Evolutionary conservation across 495 filamentous ascomycete species (phyloP).

Genomic region (Aspergillus cristatus): DNA sequence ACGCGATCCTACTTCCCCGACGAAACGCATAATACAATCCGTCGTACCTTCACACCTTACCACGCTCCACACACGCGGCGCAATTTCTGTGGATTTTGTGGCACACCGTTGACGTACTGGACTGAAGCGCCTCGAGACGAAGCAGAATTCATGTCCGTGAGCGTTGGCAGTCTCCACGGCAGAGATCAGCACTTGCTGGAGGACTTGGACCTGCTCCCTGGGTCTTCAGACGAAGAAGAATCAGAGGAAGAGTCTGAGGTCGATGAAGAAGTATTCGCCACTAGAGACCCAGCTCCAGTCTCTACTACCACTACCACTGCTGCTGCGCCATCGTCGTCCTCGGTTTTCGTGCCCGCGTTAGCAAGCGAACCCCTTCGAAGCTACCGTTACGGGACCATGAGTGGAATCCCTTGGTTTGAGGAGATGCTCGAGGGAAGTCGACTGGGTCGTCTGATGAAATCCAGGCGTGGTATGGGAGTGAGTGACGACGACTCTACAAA

Average conservation of each 20-base stretch:
- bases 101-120: conserved; percentile 74
- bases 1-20: conserved; percentile 68
- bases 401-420: conserved; percentile 76
- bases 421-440: conserved; percentile 64
- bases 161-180: conserved; percentile 58
- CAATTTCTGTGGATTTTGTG: conserved; percentile 86
- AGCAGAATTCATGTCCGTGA: conserved; percentile 64
- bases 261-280: background rate
- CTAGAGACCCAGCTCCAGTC: conserved; percentile 18
- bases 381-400: conserved; percentile 25
- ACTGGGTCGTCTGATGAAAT: conserved; percentile 55
- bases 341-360: conserved; percentile 17
- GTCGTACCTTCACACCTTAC: conserved; percentile 56
- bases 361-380: conserved; percentile 7
- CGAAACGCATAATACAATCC: conserved; percentile 65
- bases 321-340: conserved; percentile 7
- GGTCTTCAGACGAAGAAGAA: conserved; percentile 5
- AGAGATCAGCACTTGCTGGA: conserved; percentile 61
- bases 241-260: conserved; percentile 24
- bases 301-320: conserved; percentile 4
- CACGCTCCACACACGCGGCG: conserved; percentile 51
- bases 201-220: conserved; percentile 55
- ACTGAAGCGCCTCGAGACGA: conserved; percentile 58
- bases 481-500: conserved; percentile 49
- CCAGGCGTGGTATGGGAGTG: conserved; percentile 42